Evolutionary conservation across 176 grass and related monocot species (phyloP).

Genomic region (Carex kokanica): DNA sequence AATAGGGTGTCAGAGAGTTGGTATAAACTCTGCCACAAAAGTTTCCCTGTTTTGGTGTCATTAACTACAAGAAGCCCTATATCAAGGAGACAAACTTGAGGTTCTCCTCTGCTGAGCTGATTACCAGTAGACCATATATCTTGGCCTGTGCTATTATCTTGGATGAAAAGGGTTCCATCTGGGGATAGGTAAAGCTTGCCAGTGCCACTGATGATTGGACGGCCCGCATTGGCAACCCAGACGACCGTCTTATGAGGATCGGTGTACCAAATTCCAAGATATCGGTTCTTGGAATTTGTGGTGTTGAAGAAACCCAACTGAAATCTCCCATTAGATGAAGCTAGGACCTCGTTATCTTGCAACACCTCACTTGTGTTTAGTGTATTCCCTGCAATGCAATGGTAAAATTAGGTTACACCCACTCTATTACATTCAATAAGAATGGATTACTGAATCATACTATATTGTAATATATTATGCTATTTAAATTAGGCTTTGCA

Average conservation of each 20-base stretch:
- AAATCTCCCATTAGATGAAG: slow-evolving; percentile 8
- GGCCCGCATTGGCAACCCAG: slow-evolving; percentile 1
- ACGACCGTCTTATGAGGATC: neutral
- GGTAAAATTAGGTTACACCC: neutral
- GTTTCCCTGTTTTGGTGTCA: neutral
- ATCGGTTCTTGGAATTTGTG: neutral
- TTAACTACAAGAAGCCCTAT: neutral
- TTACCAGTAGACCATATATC: neutral
- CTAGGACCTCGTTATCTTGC: neutral
- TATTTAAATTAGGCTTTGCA: too few relatives aligned
- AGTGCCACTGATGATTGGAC: neutral
- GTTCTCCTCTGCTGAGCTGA: neutral
- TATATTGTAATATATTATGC: too few relatives aligned
- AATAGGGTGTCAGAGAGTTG: slow-evolving; percentile 8
- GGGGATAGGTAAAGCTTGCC: neutral
- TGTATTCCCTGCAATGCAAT: neutral
- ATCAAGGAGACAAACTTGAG: slow-evolving; percentile 16
- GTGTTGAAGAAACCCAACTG: slow-evolving; percentile 18
- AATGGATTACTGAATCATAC: too few relatives aligned
- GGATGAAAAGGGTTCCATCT: neutral
- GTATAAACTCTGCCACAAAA: slow-evolving; percentile 13
- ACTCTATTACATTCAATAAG: too few relatives aligned
- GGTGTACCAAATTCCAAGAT: slow-evolving; percentile 23
- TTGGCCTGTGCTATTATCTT: neutral
- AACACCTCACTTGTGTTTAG: neutral